phyloP scores from a whole-genome alignment of 352 stramenopile species.

The Peronospora tabacina region DNA sequence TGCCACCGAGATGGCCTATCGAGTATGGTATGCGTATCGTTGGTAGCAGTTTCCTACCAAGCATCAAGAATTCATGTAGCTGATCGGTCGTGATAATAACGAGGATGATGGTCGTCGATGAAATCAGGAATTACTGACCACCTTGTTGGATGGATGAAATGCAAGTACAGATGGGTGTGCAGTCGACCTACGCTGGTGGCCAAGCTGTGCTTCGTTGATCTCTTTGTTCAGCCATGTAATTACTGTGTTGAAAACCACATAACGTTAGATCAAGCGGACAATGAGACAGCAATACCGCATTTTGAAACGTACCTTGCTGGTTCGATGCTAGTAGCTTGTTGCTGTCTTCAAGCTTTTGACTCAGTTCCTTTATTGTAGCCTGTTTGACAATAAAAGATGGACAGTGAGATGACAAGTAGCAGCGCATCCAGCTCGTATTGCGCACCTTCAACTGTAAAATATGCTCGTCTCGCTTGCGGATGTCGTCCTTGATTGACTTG shows the following conservation, averaged over 20 bases:
- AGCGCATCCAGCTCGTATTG: neutral
- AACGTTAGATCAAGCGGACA: neutral
- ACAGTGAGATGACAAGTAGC: neutral
- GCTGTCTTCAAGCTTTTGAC: slow-evolving; percentile 82
- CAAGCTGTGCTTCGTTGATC: slow-evolving; percentile 85
- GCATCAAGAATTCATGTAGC: neutral
- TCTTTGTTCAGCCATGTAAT: slow-evolving; percentile 89
- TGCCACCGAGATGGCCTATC: slow-evolving; percentile 12
- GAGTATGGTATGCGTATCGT: slow-evolving; percentile 11
- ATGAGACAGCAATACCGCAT: neutral
- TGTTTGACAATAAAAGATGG: slow-evolving; percentile 12
- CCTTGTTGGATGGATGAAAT: slow-evolving; percentile 52
- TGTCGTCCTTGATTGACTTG: slow-evolving; percentile 58
- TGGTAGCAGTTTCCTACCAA: slow-evolving; percentile 14
- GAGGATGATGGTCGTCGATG: neutral
- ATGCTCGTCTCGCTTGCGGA: slow-evolving; percentile 64
- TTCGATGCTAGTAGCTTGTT: slow-evolving; percentile 85
- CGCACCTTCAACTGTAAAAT: slow-evolving; percentile 49
- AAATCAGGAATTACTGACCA: slow-evolving; percentile 9
- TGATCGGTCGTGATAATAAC: slow-evolving; percentile 1
- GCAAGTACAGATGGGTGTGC: slow-evolving; percentile 64
- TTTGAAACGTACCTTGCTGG: slow-evolving; percentile 59
- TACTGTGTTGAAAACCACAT: slow-evolving; percentile 30
- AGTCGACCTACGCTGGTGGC: slow-evolving; percentile 49
- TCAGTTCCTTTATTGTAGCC: slow-evolving; percentile 62